Evolutionary conservation across 352 stramenopile genomes (phyloP), one percentile per base, ranked within the genome.

Genomic region (Pythium pyrilobum): DNA sequence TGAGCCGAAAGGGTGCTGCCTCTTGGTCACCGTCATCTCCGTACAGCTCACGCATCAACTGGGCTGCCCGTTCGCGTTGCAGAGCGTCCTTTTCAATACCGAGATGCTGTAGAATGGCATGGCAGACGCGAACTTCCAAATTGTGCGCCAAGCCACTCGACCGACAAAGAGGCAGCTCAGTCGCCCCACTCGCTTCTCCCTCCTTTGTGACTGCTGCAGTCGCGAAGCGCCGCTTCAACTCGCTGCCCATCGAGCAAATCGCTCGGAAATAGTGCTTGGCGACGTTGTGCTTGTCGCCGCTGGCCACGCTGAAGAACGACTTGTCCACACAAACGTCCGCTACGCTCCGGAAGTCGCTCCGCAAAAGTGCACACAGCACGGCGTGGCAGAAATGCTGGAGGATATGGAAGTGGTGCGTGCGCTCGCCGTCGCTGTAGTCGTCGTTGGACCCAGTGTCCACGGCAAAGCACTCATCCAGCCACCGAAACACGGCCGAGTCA

Each of bases 391-490:
- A 52, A 0, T 48, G 42, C n/a, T 82, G 72, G 18, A 86, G 57
- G n/a, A 59, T 54, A n/a, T 53, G 42, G 13, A 88, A 74, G 29
- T 86, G 66, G 15, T 73, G 66, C 1, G 11, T 39, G 15, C n/a
- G 23, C 6, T 18, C 13, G 12, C n/a, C 31, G 6, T 43, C 21
- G 7, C 23, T n/a, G 9, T 48, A 18, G 43, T 21, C 32, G 16
- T 24, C 18, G 8, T 4, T 37, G 15, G 29, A 32, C 4, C 44
- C 15, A 15, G 55, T 40, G 3, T 85, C 69, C 0, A 86, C 54
- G 9, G 66, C 65, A 18, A 85, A 85, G 46, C 74, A 85, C 20
- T 85, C 66, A 24, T 89, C 79, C 2, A 89, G 42, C 76, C 79
- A 87, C 38, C 48, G 52, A 32, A 76, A 70, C 4, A 72, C 49